Evolutionary conservation across 371 early-diverging fungal genomes (phyloP), one percentile per base, ranked within the genome.

Genomic region (Saksenaea vasiformis): DNA sequence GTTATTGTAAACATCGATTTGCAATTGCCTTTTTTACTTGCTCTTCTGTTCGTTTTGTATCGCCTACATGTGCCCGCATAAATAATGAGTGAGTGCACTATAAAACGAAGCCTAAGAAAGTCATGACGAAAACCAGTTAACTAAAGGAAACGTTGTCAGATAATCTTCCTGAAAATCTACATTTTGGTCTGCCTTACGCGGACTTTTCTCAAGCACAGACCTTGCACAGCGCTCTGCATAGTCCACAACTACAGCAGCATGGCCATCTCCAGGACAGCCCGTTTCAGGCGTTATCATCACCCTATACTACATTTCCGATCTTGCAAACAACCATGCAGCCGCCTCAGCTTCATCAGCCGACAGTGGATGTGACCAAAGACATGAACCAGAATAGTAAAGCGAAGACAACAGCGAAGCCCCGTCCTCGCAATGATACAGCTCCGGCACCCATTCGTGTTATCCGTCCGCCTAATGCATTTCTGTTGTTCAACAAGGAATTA

Each of bases 381-480:
- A 35, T 51, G 36, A 58, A 55, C 54, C 57, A 28, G 34, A 41
- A 15, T 56, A 37, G 14, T 58, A 43, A 55, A 19, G 19, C 58
- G 36, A 36, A 59, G 59, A 41, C 35, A 56, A 5, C 28, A 17
- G 26, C 28, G 19, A 47, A 51, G 22, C 27, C 22, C 28, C 61
- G 61, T 17, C 54, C 61, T 35, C 28, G 54, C 14, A 41, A 28
- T 38, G 55, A 39, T 19, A 55, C 51, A 9, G 35, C 24, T 19
- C 38, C 60, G 22, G 43, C 69, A 26, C 76, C 76, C 41, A 70
- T 69, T 17, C 69, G 87, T 55, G 77, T 88, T 24, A 87, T 82
- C 56, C 79, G 89, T n/a, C 87, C 90, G 0, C 86, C 87, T 58
- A 90, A 90, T 66, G 86, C 88, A 19, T 90, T 85, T 61, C 56